Conservation (phyloP, 371 early-diverging fungal genomes). For the Rhizopus microsporus region DNA sequence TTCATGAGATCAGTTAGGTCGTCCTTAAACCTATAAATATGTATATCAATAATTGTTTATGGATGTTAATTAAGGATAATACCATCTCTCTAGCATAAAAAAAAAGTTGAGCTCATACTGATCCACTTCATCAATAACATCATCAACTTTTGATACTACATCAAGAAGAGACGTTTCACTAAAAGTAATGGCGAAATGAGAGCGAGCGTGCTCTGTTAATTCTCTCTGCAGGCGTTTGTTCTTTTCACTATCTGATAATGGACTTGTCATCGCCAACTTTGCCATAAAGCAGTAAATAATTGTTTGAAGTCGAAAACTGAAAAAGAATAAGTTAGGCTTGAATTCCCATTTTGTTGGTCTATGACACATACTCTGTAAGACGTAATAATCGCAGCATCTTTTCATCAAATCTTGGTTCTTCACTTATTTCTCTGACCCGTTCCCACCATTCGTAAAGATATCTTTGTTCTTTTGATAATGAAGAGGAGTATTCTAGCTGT, state of each 20-base stretch:
- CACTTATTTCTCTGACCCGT: constrained; percentile 1
- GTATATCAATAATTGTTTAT: background rate
- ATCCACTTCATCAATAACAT: background rate
- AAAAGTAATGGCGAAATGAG: background rate
- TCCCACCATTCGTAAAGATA: constrained; percentile 19
- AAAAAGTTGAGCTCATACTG: constrained; percentile 7
- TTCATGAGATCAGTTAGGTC: background rate
- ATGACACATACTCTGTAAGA: constrained; percentile 20
- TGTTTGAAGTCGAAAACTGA: constrained; percentile 12
- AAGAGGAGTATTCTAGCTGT: background rate
- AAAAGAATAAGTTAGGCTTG: no score
- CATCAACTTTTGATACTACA: background rate
- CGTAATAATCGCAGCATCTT: constrained; percentile 6
- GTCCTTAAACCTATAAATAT: background rate
- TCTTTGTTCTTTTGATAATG: constrained; percentile 9
- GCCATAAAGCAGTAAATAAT: constrained; percentile 21
- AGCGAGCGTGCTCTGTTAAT: background rate
- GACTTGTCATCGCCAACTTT: no score
- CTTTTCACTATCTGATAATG: no score
- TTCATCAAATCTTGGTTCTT: constrained; percentile 4
- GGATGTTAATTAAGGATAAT: background rate
- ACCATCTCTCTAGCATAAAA: background rate
- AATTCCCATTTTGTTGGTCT: background rate
- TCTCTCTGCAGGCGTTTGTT: no score
- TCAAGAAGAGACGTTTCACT: background rate